Percentiles rank a stretch among this genome's conserved stretches.
Evolutionary conservation across 495 filamentous ascomycete genomes (phyloP).

Genomic region (Pyrenopolyporus hunteri): DNA sequence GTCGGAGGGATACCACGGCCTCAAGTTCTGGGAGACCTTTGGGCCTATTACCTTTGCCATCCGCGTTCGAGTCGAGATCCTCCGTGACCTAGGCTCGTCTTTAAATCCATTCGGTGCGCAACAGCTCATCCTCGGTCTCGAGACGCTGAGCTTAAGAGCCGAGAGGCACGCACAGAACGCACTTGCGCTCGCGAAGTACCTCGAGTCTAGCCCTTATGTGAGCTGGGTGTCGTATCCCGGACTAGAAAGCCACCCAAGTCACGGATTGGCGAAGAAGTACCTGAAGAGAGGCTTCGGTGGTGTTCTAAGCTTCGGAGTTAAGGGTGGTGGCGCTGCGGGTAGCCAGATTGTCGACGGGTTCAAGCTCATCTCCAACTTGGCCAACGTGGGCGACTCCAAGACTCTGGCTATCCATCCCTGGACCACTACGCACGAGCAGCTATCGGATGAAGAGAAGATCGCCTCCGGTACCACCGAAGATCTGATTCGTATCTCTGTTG

Average conservation of each 20-base stretch:
- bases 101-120: conserved; percentile 96
- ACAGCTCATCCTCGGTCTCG: conserved; percentile 86
- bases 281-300: conserved; percentile 87
- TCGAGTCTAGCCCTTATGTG: conserved; percentile 82
- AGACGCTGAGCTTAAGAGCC: conserved; percentile 85
- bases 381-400: conserved; percentile 81
- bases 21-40: conserved; percentile 98
- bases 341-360: conserved; percentile 90
- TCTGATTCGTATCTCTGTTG: conserved; percentile 94
- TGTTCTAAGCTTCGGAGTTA: conserved; percentile 91
- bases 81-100: conserved; percentile 83
- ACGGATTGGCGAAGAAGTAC: conserved; percentile 88
- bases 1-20: conserved; percentile 89
- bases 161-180: conserved; percentile 91
- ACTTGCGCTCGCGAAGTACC: conserved; percentile 79
- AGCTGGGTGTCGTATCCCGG: conserved; percentile 96
- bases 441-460: conserved; percentile 79
- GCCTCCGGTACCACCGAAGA: conserved; percentile 90
- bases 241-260: conserved; percentile 78
- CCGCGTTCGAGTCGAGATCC: conserved; percentile 75
- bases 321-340: conserved; percentile 82
- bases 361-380: conserved; percentile 92
- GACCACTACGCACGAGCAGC: conserved; percentile 95
- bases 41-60: conserved; percentile 84
- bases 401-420: conserved; percentile 96